phyloP scores from a whole-genome alignment of 1,139 yeast species.

The Scheffersomyces illinoinensis region DNA sequence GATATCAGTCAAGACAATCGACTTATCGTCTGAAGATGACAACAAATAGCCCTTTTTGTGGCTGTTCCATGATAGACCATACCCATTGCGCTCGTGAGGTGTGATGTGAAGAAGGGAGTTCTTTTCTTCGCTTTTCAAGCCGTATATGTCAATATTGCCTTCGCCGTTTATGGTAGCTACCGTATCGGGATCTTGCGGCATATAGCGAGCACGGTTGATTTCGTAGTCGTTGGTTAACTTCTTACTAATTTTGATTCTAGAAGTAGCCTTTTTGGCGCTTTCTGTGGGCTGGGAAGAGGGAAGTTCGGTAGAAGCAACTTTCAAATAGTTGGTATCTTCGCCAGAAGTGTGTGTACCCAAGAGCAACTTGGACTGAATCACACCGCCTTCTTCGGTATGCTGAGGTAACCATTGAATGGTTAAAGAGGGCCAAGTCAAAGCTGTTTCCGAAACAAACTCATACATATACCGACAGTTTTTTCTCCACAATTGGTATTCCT shows the following conservation, averaged over 20 bases:
- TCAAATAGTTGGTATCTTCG: conserved; percentile 72
- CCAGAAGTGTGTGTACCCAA: conserved; percentile 90
- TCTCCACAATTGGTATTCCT: conserved; percentile 78
- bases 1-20: conserved; percentile 61
- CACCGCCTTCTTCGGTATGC: conserved; percentile 27
- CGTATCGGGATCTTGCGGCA: conserved; percentile 68
- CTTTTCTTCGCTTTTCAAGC: conserved; percentile 33
- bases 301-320: conserved; percentile 72
- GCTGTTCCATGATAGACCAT: conserved; percentile 69
- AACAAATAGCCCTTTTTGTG: conserved; percentile 48
- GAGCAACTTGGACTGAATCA: conserved; percentile 50
- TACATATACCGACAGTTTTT: conserved; percentile 79
- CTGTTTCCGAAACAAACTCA: conserved; percentile 77
- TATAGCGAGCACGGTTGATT: conserved; percentile 78
- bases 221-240: conserved; percentile 57
- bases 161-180: conserved; percentile 78
- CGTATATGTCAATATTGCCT: conserved; percentile 74
- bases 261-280: conserved; percentile 28
- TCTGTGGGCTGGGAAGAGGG: conserved; percentile 42
- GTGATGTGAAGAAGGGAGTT: conserved; percentile 31
- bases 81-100: conserved; percentile 69
- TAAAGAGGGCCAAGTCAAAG: conserved; percentile 77
- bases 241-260: conserved; percentile 63
- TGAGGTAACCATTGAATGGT: conserved; percentile 77
- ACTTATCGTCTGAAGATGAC: conserved; percentile 64